These are phyloP conservation scores for Physcomitrium patens DNA, from an alignment of 225 moss, liverwort and hornwort species.

Conservation along the genomic window DNA sequence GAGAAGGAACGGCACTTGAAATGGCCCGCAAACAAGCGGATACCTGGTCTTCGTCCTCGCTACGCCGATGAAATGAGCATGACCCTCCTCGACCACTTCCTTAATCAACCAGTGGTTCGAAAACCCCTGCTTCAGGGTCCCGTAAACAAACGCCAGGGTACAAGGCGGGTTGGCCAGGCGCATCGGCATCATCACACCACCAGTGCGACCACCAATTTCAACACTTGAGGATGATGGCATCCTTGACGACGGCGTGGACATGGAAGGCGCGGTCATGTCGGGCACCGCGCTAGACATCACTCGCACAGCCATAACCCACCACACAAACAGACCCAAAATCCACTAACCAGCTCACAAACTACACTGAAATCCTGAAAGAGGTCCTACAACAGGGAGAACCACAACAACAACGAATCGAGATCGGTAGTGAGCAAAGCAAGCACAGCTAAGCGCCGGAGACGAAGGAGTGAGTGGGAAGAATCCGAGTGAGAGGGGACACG, in stretches of 20 bases:
- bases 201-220: background rate
- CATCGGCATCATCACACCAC: conserved; percentile 32
- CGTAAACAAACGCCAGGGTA: conserved; percentile 81
- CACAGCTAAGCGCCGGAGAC: no score
- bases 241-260: background rate
- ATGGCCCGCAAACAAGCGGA: conserved; percentile 88
- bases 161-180: conserved; percentile 33
- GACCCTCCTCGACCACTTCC: conserved; percentile 62
- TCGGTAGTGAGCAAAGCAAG: no score
- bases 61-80: conserved; percentile 73
- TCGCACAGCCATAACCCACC: conserved; percentile 25
- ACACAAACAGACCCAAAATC: background rate
- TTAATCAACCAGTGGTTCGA: conserved; percentile 89
- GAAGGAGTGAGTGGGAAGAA: no score
- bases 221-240: background rate
- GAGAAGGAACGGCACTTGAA: conserved; percentile 87
- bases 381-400: no score
- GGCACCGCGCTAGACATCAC: background rate
- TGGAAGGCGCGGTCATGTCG: background rate
- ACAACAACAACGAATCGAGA: no score
- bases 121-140: conserved; percentile 84
- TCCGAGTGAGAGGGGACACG: no score
- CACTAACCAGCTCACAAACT: no score
- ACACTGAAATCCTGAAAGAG: no score
- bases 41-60: conserved; percentile 65